Evolutionary conservation across 345 rosid species (phyloP).

Genomic region (Eucalyptus cloeziana): DNA sequence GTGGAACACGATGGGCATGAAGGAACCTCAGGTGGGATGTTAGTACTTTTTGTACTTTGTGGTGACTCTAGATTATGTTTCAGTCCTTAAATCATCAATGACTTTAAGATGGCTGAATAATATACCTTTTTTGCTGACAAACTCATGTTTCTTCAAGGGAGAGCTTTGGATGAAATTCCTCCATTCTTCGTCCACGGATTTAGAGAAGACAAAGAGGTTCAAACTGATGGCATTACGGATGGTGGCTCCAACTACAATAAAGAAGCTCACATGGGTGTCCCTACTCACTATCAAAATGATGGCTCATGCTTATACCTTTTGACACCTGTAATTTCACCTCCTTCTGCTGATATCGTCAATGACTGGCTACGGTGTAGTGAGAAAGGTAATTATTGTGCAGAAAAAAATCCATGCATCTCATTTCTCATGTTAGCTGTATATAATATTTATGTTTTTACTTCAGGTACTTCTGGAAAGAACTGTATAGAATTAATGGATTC

Average conservation of each 20-base stretch:
- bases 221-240: neutral
- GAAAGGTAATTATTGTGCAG: slow-evolving; percentile 29
- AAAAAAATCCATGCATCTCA: neutral
- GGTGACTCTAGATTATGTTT: neutral
- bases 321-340: slow-evolving; percentile 63
- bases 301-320: slow-evolving; percentile 64
- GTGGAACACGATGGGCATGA: slow-evolving; percentile 4
- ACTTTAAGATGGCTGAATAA: neutral
- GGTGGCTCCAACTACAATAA: slow-evolving; percentile 3
- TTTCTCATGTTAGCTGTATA: neutral
- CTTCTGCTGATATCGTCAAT: slow-evolving; percentile 41
- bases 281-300: slow-evolving; percentile 61
- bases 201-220: slow-evolving; percentile 8
- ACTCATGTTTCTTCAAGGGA: slow-evolving; percentile 10
- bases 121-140: slow-evolving; percentile 11
- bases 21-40: slow-evolving; percentile 33
- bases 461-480: slow-evolving; percentile 13
- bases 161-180: slow-evolving; percentile 20
- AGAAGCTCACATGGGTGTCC: slow-evolving; percentile 41
- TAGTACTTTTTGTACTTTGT: neutral
- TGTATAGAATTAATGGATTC: neutral
- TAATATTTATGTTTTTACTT: neutral
- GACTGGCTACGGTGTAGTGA: slow-evolving; percentile 33
- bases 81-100: neutral
- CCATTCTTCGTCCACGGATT: slow-evolving; percentile 21